phyloP scores from a whole-genome alignment of 345 rosid species.

The Kandelia obovata region DNA sequence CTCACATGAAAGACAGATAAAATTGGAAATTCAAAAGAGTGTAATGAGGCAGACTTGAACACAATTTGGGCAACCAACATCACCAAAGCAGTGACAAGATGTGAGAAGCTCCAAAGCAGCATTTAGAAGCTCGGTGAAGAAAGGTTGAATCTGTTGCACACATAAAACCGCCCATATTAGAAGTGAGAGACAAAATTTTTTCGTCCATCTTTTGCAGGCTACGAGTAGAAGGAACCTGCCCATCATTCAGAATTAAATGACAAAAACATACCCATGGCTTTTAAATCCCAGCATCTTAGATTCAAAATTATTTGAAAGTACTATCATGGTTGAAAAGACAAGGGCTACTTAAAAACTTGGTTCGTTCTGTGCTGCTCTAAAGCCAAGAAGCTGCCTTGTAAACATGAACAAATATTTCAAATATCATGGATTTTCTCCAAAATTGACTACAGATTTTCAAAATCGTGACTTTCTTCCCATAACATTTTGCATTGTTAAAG shows the following conservation, averaged over 20 bases:
- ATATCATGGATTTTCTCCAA: not conserved
- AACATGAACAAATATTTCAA: not conserved
- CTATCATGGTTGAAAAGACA: not conserved
- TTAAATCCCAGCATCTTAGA: no score
- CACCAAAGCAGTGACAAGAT: slow-evolving; percentile 55
- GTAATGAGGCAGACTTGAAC: slow-evolving; percentile 48
- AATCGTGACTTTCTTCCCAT: not conserved
- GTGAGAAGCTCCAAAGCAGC: slow-evolving; percentile 71
- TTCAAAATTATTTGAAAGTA: not conserved
- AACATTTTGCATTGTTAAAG: not conserved
- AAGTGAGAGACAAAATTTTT: not conserved
- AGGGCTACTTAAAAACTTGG: not conserved
- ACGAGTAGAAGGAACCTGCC: not conserved
- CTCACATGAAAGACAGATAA: not conserved
- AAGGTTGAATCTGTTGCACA: slow-evolving; percentile 58
- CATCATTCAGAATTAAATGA: not conserved
- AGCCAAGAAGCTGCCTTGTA: not conserved
- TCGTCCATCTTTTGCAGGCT: not conserved
- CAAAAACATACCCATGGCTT: no score
- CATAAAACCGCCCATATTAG: slow-evolving; percentile 14
- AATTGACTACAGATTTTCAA: not conserved
- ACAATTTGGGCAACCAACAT: slow-evolving; percentile 78
- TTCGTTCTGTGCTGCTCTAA: not conserved
- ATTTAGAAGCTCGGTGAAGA: slow-evolving; percentile 61
- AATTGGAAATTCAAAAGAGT: not conserved